These are phyloP conservation scores for Penicillium diatomitis DNA, from an alignment of 495 filamentous ascomycete species.

Conservation along the genomic window DNA sequence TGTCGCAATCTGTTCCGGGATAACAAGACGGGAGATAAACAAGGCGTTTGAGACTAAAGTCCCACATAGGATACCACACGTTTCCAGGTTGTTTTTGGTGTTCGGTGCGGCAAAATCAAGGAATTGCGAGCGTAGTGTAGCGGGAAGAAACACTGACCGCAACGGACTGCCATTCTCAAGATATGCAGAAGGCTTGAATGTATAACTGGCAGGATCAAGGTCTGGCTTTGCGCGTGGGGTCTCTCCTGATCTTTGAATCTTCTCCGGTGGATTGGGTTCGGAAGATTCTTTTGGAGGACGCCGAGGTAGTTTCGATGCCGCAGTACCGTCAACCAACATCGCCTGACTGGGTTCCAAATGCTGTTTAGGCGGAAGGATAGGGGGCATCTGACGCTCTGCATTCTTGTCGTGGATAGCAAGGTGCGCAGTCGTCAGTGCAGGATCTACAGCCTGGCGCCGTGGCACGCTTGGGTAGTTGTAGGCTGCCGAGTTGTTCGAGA, in stretches of 20 bases:
- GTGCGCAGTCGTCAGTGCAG: slow-evolving; percentile 9
- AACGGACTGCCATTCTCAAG: slow-evolving; percentile 82
- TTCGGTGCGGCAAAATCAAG: slow-evolving; percentile 63
- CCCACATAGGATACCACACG: slow-evolving; percentile 88
- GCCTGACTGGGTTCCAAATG: slow-evolving; percentile 11
- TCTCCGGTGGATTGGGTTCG: slow-evolving; percentile 21
- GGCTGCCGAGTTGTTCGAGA: slow-evolving; percentile 10
- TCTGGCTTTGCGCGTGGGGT: slow-evolving; percentile 17
- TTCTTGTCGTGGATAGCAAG: slow-evolving; percentile 17
- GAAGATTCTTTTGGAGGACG: slow-evolving; percentile 23
- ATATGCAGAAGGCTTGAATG: slow-evolving; percentile 78
- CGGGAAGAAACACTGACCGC: slow-evolving; percentile 78
- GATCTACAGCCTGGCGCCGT: slow-evolving; percentile 28
- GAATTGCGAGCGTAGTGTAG: slow-evolving; percentile 61
- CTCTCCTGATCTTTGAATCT: slow-evolving; percentile 26
- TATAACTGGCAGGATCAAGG: slow-evolving; percentile 47
- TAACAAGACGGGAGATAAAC: slow-evolving; percentile 78
- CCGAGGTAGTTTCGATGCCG: slow-evolving; percentile 7
- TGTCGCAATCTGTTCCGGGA: slow-evolving; percentile 83
- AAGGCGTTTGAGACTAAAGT: slow-evolving; percentile 86
- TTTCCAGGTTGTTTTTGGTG: slow-evolving; percentile 75
- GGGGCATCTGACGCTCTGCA: slow-evolving; percentile 27
- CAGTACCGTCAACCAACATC: slow-evolving; percentile 12
- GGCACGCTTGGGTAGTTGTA: slow-evolving; percentile 50
- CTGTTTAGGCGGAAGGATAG: slow-evolving; percentile 45